Conservation (phyloP, 1,284 basidiomycete genomes). For the Pseudozyma flocculosa region DNA sequence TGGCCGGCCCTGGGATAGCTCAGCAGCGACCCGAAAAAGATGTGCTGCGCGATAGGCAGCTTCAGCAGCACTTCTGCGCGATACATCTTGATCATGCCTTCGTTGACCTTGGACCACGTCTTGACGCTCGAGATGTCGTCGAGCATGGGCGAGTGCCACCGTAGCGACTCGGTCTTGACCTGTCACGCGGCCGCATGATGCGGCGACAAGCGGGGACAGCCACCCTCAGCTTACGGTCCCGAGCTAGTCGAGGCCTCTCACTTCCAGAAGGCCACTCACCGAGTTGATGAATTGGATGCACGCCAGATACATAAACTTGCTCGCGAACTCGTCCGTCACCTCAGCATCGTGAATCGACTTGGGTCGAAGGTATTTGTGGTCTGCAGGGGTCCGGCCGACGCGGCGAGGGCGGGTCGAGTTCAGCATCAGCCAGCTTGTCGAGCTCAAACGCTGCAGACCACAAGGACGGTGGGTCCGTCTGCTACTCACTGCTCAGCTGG, state of each 20-base stretch:
- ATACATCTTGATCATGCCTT: constrained; percentile 99
- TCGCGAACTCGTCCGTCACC: constrained; percentile 86
- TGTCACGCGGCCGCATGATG: neutral
- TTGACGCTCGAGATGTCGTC: constrained; percentile 97
- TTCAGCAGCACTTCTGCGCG: constrained; percentile 90
- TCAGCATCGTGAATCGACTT: constrained; percentile 90
- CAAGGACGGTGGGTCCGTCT: too few relatives aligned
- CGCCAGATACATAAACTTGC: constrained; percentile 94
- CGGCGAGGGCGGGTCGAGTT: neutral
- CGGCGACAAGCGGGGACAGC: too few relatives aligned
- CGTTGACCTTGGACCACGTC: constrained; percentile 94
- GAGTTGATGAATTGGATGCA: constrained; percentile 97
- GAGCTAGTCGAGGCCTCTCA: too few relatives aligned
- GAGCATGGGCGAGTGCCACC: constrained; percentile 99
- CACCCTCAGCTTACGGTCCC: too few relatives aligned
- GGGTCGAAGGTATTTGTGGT: constrained; percentile 85
- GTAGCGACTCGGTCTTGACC: constrained; percentile 82
- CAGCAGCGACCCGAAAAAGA: constrained; percentile 85
- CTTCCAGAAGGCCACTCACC: constrained; percentile 66
- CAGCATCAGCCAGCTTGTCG: neutral
- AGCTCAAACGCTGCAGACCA: too few relatives aligned
- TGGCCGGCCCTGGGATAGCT: constrained; percentile 65
- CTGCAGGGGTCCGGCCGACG: constrained; percentile 58
- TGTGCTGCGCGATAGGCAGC: constrained; percentile 94
- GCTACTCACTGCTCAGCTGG: constrained; percentile 69